Evolutionary conservation across 2,329 filamentous ascomycete species (phyloP), one percentile per base, ranked within the genome.

Genomic region (Mycosphaerelloides madeirae): DNA sequence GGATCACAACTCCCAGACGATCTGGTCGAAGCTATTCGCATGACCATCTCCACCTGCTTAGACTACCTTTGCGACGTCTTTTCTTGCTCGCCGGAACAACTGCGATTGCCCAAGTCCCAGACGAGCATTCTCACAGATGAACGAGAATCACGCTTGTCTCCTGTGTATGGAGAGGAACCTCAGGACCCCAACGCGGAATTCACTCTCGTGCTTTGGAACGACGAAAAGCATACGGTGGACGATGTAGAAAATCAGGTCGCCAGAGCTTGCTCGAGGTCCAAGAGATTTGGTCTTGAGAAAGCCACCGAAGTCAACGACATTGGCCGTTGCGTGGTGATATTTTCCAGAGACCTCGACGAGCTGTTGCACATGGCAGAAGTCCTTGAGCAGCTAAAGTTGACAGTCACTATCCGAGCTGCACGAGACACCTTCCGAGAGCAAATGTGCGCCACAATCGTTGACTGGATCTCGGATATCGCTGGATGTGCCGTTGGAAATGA

Each of bases 11-110:
- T 96, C 38, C 87, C 93, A 0, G 75, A 80, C 25, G 87, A 95
- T 32, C 75, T 97, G 41, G 71, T 85, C 25, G 74, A 82, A 46
- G 85, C 81, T 58, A 88, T 97, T 49, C 80, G 83, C 43, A 87
- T 87, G 76, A 97, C 93, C 0, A 83, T 98, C 52, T 81, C 86
- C 2, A 79, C 87, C 47, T 84, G 83, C 9, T 78, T 97, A 50
- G 93, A 98, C 70, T 98, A 95, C 64, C 83, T 98, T 52, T 96
- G 91, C 70, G 93, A 98, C 70, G 89, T 98, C 49, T 89, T 97
- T 53, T 97, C 93, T 2, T 98, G 94, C 68, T 94, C 91, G 1
- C 94, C 94, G 0, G 94, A 98, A 68, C 91, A 98, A 68, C 75
- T 98, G 38, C 82, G 93, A 31, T 75, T 95, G 48, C 75, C 83